Conservation (phyloP, 768 basidiomycete species). For the Filobasidium floriforme region DNA sequence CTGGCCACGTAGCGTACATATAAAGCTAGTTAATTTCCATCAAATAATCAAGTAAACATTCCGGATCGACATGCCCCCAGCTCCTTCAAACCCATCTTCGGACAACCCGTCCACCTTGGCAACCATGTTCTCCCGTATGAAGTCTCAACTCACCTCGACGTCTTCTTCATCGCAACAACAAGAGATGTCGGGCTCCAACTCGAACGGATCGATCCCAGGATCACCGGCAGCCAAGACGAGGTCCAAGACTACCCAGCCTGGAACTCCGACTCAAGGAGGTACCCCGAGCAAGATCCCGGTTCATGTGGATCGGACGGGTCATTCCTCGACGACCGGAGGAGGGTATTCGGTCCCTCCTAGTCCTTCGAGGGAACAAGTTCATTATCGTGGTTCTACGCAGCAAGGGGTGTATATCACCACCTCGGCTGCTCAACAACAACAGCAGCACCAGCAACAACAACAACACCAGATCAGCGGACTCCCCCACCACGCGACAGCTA, state of each 20-base stretch:
- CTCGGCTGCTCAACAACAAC: neutral
- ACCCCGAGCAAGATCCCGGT: conserved; percentile 9
- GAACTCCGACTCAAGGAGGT: neutral
- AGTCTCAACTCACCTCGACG: conserved; percentile 1
- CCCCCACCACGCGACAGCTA: neutral
- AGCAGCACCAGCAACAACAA: neutral
- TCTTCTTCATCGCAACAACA: neutral
- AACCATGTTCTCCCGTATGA: conserved; percentile 8
- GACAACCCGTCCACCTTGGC: conserved; percentile 6
- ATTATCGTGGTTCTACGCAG: neutral
- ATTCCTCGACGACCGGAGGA: neutral
- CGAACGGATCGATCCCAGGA: neutral
- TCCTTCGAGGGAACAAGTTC: conserved; percentile 1
- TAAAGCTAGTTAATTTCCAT: neutral
- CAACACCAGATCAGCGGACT: neutral
- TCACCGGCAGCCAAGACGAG: neutral
- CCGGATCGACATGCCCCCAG: neutral
- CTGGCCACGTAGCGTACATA: neutral
- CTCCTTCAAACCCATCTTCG: neutral
- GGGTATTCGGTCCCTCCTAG: neutral
- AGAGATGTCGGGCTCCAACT: neutral
- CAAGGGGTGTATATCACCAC: neutral
- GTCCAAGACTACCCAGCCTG: neutral
- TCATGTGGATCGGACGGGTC: neutral
- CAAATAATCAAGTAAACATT: neutral